phyloP scores from a whole-genome alignment of 495 filamentous ascomycete species.

The Penicillium paradoxum region DNA sequence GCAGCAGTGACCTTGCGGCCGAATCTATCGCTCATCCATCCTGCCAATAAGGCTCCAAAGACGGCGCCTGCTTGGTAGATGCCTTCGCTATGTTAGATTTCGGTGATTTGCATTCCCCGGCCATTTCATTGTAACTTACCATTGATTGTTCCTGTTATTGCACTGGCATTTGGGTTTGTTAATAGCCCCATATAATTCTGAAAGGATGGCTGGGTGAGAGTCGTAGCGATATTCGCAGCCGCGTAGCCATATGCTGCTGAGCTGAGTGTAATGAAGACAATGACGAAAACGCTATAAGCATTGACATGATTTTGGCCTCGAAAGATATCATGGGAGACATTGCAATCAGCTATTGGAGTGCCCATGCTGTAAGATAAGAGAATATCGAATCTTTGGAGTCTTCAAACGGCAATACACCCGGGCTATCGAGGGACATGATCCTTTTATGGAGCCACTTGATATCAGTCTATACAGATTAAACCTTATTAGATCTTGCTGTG shows the following conservation, averaged over 20 bases:
- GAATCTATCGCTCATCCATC: neutral
- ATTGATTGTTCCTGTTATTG: neutral
- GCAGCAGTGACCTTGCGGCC: neutral
- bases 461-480: neutral
- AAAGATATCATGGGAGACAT: neutral
- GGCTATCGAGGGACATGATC: neutral
- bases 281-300: neutral
- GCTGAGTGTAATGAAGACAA: neutral
- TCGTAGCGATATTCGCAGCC: neutral
- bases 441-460: neutral
- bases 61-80: neutral
- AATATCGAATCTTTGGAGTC: neutral
- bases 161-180: neutral
- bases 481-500: neutral
- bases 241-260: neutral
- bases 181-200: neutral
- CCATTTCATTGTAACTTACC: neutral
- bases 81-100: neutral
- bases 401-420: neutral
- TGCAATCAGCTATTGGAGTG: neutral
- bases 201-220: neutral
- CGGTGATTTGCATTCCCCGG: too few species aligned
- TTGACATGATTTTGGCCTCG: neutral
- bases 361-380: neutral
- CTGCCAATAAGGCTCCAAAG: neutral